phyloP scores from a whole-genome alignment of 2,329 filamentous ascomycete genomes.

The Neofusicoccum cordaticola region DNA sequence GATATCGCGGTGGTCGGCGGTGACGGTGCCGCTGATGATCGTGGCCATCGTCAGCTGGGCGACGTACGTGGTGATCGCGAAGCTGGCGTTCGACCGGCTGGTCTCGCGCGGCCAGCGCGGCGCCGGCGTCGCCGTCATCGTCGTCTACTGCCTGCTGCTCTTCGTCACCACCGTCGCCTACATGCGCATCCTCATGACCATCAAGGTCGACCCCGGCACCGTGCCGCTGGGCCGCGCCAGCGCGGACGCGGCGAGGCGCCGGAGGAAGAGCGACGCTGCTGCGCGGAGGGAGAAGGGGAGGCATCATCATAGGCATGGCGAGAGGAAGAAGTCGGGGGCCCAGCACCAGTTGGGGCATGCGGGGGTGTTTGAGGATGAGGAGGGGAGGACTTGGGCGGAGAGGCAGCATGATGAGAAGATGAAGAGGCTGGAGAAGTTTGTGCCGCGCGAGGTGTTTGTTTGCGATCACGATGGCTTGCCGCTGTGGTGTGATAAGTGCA shows the following conservation, averaged over 20 bases:
- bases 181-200: conserved; percentile 65
- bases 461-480: conserved; percentile 83
- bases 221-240: conserved; percentile 48
- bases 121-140: conserved; percentile 66
- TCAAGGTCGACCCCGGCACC: conserved; percentile 70
- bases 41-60: conserved; percentile 64
- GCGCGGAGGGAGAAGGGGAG: background rate
- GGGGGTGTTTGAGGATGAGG: conserved; percentile 9
- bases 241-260: conserved; percentile 6
- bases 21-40: conserved; percentile 69
- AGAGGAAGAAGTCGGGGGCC: conserved; percentile 25
- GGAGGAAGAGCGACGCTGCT: background rate
- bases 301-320: conserved; percentile 6
- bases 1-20: conserved; percentile 58
- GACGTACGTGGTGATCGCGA: conserved; percentile 66
- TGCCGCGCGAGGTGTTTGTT: conserved; percentile 77
- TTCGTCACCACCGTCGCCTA: conserved; percentile 66
- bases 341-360: conserved; percentile 19
- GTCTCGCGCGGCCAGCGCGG: conserved; percentile 43
- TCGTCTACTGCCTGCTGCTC: conserved; percentile 70
- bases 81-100: conserved; percentile 32
- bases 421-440: conserved; percentile 53
- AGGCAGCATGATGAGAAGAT: conserved; percentile 3
- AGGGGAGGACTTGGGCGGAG: conserved; percentile 6
- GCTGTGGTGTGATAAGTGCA: conserved; percentile 79